A percentile compares a stretch with the other conserved stretches of the same genome.
phyloP scores from a whole-genome alignment of 495 filamentous ascomycete species.

The Neurospora intermedia region DNA sequence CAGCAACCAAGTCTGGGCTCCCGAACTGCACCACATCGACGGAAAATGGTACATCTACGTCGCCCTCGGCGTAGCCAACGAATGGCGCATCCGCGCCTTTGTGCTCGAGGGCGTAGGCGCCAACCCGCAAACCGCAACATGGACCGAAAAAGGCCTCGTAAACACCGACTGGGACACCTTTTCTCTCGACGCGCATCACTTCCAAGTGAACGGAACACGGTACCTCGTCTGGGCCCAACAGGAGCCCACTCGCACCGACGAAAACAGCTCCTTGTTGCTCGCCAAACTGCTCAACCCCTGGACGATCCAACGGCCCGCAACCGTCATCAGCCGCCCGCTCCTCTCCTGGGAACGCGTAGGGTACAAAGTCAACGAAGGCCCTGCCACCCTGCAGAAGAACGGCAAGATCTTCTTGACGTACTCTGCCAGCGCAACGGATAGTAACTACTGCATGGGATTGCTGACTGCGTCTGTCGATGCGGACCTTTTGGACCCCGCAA shows the following conservation, averaged over 20 bases:
- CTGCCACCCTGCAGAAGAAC: conserved; percentile 27
- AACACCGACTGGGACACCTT: conserved; percentile 23
- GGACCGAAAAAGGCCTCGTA: conserved; percentile 17
- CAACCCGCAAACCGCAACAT: conserved; percentile 14
- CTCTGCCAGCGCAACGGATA: conserved; percentile 33
- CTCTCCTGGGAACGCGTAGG: conserved; percentile 38
- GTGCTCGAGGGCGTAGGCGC: conserved; percentile 18
- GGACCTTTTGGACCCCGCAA: conserved; percentile 24
- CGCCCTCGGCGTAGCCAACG: conserved; percentile 16
- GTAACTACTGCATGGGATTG: conserved; percentile 40
- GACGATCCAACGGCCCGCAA: conserved; percentile 16
- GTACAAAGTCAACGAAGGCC: conserved; percentile 46
- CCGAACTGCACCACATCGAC: conserved; percentile 41
- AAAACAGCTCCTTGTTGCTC: conserved; percentile 14
- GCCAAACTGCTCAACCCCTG: conserved; percentile 17
- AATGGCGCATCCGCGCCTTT: conserved; percentile 20
- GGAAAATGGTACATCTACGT: conserved; percentile 39
- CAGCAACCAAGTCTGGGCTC: conserved; percentile 46
- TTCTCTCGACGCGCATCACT: conserved; percentile 16
- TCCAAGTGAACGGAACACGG: conserved; percentile 16
- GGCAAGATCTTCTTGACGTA: conserved; percentile 39
- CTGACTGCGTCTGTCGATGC: conserved; percentile 32
- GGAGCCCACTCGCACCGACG: conserved; percentile 11
- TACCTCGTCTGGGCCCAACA: conserved; percentile 23
- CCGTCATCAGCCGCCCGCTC: conserved; percentile 34